phyloP scores from a whole-genome alignment of 345 rosid species.

The Eucalyptus caleyi region DNA sequence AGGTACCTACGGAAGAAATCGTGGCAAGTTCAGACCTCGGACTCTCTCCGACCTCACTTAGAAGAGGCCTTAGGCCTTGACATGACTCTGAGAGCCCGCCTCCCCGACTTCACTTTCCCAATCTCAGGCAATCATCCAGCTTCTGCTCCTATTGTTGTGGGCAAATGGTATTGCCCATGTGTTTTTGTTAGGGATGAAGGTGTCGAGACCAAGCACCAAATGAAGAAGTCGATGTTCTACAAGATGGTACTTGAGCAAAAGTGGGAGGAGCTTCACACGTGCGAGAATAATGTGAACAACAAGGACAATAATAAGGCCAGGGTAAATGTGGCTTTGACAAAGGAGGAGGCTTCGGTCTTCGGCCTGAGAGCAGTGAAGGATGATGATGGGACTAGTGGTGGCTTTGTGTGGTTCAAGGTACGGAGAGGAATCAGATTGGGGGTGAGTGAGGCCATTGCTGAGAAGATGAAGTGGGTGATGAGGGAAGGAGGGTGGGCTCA shows the following conservation, averaged over 20 bases:
- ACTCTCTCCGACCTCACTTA: slow-evolving; percentile 12
- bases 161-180: slow-evolving; percentile 77
- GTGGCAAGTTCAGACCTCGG: slow-evolving; percentile 39
- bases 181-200: slow-evolving; percentile 46
- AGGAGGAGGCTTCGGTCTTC: slow-evolving; percentile 23
- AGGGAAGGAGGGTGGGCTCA: slow-evolving; percentile 63
- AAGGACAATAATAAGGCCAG: slow-evolving; percentile 5
- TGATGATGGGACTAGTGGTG: slow-evolving; percentile 10
- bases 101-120: slow-evolving; percentile 36
- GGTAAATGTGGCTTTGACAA: slow-evolving; percentile 15
- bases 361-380: slow-evolving; percentile 39
- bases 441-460: slow-evolving; percentile 42
- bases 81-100: slow-evolving; percentile 27
- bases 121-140: slow-evolving; percentile 19
- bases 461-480: slow-evolving; percentile 56
- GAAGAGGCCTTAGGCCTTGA: slow-evolving; percentile 63
- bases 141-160: slow-evolving; percentile 14
- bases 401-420: slow-evolving; percentile 43
- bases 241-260: slow-evolving; percentile 51
- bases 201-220: slow-evolving; percentile 18
- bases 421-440: slow-evolving; percentile 23
- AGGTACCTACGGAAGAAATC: slow-evolving; percentile 45
- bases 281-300: slow-evolving; percentile 8
- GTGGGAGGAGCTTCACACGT: slow-evolving; percentile 52
- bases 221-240: slow-evolving; percentile 47